These are phyloP conservation scores for Puccinia horiana DNA, from an alignment of 1,284 basidiomycete genomes.

Conservation along the genomic window DNA sequence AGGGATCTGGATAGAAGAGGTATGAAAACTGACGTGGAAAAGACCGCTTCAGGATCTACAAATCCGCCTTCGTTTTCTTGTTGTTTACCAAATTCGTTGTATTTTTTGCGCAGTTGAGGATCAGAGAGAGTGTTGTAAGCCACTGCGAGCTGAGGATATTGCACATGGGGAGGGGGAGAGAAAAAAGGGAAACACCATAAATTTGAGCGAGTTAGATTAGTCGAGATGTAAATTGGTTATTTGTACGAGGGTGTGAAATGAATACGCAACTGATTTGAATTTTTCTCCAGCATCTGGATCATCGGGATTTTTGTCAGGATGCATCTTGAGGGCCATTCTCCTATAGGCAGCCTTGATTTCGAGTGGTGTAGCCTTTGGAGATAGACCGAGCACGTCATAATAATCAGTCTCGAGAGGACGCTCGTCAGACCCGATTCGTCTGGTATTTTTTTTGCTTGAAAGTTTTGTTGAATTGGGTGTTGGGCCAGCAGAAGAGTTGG, in stretches of 20 bases:
- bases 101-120: constrained; percentile 77
- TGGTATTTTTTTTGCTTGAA: constrained; percentile 50
- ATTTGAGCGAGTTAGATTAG: neutral
- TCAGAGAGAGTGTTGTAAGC: constrained; percentile 73
- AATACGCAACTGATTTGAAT: constrained; percentile 61
- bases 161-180: neutral
- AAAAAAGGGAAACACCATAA: neutral
- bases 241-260: neutral
- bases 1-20: neutral
- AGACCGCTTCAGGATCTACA: constrained; percentile 81
- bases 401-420: constrained; percentile 83
- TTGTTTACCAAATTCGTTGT: constrained; percentile 73
- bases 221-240: constrained; percentile 10
- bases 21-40: constrained; percentile 60
- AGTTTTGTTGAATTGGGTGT: neutral
- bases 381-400: constrained; percentile 73
- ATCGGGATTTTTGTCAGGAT: constrained; percentile 78
- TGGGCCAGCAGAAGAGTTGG: constrained; percentile 1
- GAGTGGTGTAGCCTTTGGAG: constrained; percentile 73
- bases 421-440: constrained; percentile 82
- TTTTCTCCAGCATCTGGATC: constrained; percentile 86
- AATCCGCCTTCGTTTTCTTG: constrained; percentile 56
- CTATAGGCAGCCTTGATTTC: constrained; percentile 96
- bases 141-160: constrained; percentile 61
- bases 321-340: constrained; percentile 65